phyloP scores from a whole-genome alignment of 352 stramenopile species.

The Phytophthora vignae region DNA sequence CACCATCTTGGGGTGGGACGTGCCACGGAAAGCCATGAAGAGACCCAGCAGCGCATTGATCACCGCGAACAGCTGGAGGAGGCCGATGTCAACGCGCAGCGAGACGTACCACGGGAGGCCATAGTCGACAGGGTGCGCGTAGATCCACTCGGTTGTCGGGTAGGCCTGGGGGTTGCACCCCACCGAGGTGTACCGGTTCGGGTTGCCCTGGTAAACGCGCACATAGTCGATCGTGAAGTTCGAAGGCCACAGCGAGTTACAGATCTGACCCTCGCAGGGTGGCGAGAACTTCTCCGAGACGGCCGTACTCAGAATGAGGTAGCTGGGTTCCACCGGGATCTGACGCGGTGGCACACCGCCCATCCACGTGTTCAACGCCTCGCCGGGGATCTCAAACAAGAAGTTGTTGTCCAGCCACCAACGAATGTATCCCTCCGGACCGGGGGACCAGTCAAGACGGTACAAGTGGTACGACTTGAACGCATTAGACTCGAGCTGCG shows the following conservation, averaged over 20 bases:
- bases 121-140: slow-evolving; percentile 85
- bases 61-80: slow-evolving; percentile 62
- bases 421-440: slow-evolving; percentile 91
- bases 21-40: slow-evolving; percentile 68
- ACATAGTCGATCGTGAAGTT: slow-evolving; percentile 97
- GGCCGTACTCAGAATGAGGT: slow-evolving; percentile 98
- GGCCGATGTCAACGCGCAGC: slow-evolving; percentile 53
- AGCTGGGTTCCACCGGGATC: slow-evolving; percentile 96
- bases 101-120: slow-evolving; percentile 87
- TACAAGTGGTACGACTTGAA: slow-evolving; percentile 96
- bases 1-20: slow-evolving; percentile 58
- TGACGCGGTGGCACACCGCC: slow-evolving; percentile 71
- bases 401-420: slow-evolving; percentile 96
- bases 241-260: slow-evolving; percentile 91
- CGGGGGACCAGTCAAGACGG: slow-evolving; percentile 96
- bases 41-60: slow-evolving; percentile 65
- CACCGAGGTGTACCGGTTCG: slow-evolving; percentile 91
- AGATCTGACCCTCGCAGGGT: slow-evolving; percentile 92
- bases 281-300: slow-evolving; percentile 96
- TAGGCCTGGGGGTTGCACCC: slow-evolving; percentile 93
- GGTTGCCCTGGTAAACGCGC: slow-evolving; percentile 94
- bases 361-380: slow-evolving; percentile 84
- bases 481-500: slow-evolving; percentile 90
- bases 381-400: slow-evolving; percentile 93
- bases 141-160: slow-evolving; percentile 94